Percentiles rank a stretch among this genome's conserved stretches.
Conservation (phyloP, 768 basidiomycete species). For the Tulasnella calospora region DNA sequence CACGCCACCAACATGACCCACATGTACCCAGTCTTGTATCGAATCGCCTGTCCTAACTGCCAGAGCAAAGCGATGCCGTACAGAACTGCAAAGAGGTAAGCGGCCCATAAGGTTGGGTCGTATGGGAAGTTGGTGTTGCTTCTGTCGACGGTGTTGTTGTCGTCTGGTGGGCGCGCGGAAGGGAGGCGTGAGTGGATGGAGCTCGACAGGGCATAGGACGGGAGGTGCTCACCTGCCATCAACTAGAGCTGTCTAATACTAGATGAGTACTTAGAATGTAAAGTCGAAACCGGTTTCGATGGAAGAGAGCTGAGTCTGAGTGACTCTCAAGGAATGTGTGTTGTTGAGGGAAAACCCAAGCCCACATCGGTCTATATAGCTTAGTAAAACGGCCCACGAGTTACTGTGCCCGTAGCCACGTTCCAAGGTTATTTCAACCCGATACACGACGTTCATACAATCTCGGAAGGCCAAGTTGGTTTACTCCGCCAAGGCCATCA, state of each 20-base stretch:
- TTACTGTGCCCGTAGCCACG: not conserved
- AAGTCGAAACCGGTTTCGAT: not conserved
- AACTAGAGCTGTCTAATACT: not conserved
- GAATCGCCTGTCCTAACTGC: conserved; percentile 9
- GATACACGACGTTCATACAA: not conserved
- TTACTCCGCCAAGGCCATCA: not conserved
- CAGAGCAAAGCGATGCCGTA: not conserved
- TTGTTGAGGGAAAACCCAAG: not conserved
- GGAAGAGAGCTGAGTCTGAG: not conserved
- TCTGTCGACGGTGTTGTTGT: not conserved
- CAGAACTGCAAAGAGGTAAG: not conserved
- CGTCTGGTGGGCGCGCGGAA: not conserved
- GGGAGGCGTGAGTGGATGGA: not conserved
- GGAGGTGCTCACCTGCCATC: not conserved
- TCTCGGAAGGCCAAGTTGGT: not conserved
- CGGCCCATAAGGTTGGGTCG: not conserved
- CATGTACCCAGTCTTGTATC: conserved; percentile 14
- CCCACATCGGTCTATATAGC: not conserved
- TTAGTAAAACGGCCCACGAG: no score
- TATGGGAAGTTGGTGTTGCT: not conserved
- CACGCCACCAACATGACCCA: not conserved
- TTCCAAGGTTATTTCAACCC: not conserved
- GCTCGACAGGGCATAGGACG: not conserved
- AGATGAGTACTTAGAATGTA: not conserved
- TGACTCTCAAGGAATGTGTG: not conserved